A percentile compares a stretch with the other conserved stretches of the same genome.
phyloP scores from a whole-genome alignment of 768 basidiomycete genomes.

The Xerocomellus intermedius region DNA sequence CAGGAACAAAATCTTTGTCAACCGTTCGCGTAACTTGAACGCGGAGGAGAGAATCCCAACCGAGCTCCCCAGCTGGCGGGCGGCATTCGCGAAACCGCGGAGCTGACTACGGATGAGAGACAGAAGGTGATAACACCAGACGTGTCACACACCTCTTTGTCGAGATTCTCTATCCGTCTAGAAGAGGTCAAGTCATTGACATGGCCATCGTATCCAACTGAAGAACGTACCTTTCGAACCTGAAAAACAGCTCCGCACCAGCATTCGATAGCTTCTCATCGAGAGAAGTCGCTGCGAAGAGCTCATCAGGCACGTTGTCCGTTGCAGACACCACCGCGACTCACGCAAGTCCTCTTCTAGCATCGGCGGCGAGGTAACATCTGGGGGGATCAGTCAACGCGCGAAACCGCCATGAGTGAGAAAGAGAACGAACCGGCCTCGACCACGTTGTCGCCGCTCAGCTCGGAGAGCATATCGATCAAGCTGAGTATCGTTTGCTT shows the following conservation, averaged over 20 bases:
- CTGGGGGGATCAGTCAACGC: constrained; percentile 16
- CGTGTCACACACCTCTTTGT: constrained; percentile 41
- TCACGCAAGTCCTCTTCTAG: constrained; percentile 46
- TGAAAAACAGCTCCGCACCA: constrained; percentile 48
- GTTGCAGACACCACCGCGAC: neutral
- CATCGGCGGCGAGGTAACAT: constrained; percentile 31
- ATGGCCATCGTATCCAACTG: neutral
- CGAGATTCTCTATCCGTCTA: constrained; percentile 48
- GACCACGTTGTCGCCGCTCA: constrained; percentile 39
- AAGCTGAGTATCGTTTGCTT: constrained; percentile 48
- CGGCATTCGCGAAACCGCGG: constrained; percentile 53
- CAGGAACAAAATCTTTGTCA: constrained; percentile 48
- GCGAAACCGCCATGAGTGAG: neutral
- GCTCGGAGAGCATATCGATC: constrained; percentile 45
- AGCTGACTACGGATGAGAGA: constrained; percentile 34
- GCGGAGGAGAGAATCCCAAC: constrained; percentile 57
- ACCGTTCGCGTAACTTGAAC: constrained; percentile 48
- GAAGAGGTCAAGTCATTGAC: constrained; percentile 3
- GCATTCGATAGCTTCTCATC: constrained; percentile 52
- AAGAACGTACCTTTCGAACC: constrained; percentile 43
- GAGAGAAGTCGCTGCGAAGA: constrained; percentile 37
- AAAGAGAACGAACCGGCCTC: constrained; percentile 31
- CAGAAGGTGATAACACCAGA: neutral
- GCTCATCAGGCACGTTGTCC: constrained; percentile 6
- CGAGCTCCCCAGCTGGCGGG: constrained; percentile 54